Percentiles rank a stretch among this genome's conserved stretches.
phyloP scores from a whole-genome alignment of 257 asterid species.

The Fraxinus excelsior region DNA sequence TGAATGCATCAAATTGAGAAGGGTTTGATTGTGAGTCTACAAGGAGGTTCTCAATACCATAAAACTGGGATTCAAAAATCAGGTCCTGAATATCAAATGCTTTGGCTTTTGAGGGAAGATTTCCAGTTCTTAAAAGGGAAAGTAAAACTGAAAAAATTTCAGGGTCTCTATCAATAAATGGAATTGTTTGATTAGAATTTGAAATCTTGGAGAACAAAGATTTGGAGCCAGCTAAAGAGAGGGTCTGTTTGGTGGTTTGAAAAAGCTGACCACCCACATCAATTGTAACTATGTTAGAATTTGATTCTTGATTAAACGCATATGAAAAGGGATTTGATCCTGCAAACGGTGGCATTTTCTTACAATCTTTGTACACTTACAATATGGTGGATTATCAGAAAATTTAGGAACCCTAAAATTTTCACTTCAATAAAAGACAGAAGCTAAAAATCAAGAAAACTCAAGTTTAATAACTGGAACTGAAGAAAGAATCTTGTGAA shows the following conservation, averaged over 20 bases:
- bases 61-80: slow-evolving; percentile 72
- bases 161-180: slow-evolving; percentile 88
- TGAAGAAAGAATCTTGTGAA: not conserved
- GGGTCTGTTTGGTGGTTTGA: slow-evolving; percentile 89
- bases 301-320: slow-evolving; percentile 39
- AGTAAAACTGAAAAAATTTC: slow-evolving; percentile 76
- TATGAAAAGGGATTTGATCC: slow-evolving; percentile 38
- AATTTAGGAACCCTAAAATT: not conserved
- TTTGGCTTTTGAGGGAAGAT: slow-evolving; percentile 83
- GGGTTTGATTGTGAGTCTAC: slow-evolving; percentile 70
- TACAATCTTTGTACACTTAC: slow-evolving; percentile 3
- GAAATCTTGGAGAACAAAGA: slow-evolving; percentile 66
- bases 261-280: slow-evolving; percentile 96
- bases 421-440: not conserved
- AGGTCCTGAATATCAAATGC: slow-evolving; percentile 76
- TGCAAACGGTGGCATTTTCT: slow-evolving; percentile 70
- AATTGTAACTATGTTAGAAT: slow-evolving; percentile 63
- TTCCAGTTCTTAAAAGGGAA: slow-evolving; percentile 85
- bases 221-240: slow-evolving; percentile 68
- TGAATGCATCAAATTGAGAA: slow-evolving; percentile 77
- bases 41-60: slow-evolving; percentile 72
- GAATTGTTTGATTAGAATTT: slow-evolving; percentile 33
- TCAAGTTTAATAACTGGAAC: not conserved
- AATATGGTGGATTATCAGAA: not conserved
- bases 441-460: not conserved